Evolutionary conservation across 169 alveolate species (phyloP), one percentile per base, ranked within the genome.

Genomic region (Plasmodium billcollinsi): DNA sequence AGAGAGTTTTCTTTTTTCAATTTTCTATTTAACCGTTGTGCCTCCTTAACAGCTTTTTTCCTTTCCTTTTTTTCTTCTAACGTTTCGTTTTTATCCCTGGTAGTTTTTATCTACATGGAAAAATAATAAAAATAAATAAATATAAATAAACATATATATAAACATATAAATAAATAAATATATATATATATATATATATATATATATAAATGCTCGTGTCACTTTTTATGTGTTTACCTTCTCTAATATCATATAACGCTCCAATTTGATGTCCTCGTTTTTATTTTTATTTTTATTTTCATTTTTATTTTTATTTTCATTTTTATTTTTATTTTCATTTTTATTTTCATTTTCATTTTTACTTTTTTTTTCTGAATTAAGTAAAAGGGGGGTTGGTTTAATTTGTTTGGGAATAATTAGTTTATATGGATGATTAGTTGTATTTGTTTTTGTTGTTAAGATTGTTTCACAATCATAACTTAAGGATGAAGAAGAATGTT

Each of bases 11-110:
- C 95, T 72, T 95, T 95, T 89, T 95, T 96, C 88, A 96, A 33
- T 58, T 93, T 94, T 26, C 95, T 67, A 56, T 95, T 95, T 75
- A 91, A 74, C 6, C 96, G 91, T 80, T 92, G 95, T 0, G 97
- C 97, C 49, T 93, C 94, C 21, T 95, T 96, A 7, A 96, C 96
- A 14, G 95, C 88, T 24, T 88, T 88, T 69, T 96, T 96, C 21
- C 97, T 56, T 43, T 93, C 96, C 26, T 89, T 88, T 74, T 89
- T 93, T 62, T 96, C 97, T 33, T 96, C 97, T 5, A 93, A 71
- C 4, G 97, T 95, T 89, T 96, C 97, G 54, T 89, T 92, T 74
- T 93, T 95, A 26, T 69, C 75, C 29, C 97, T 74, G 8, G 75
- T 73, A 15, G 95, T 88, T 29, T 76, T 69, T 4, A 88, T 75